These are phyloP conservation scores for Cinchona pubescens DNA, from an alignment of 257 asterid species.

Conservation along the genomic window DNA sequence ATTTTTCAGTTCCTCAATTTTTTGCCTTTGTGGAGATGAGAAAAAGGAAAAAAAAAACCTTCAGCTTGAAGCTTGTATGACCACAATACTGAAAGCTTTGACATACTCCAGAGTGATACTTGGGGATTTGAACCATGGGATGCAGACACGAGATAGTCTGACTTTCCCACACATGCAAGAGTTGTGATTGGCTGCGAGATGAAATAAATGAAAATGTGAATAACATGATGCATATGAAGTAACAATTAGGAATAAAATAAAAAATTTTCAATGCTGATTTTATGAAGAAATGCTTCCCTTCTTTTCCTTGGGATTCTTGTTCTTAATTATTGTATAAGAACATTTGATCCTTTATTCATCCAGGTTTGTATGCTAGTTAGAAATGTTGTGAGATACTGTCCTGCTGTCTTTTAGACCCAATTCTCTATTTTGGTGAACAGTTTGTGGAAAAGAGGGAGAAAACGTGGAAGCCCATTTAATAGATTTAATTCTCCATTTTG, in stretches of 20 bases:
- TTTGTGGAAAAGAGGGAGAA: background rate
- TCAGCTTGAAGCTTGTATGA: conserved; percentile 73
- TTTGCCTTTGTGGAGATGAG: background rate
- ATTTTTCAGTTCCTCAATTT: background rate
- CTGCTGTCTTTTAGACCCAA: background rate
- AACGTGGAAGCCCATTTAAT: too few relatives aligned
- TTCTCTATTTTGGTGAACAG: background rate
- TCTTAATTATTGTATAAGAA: background rate
- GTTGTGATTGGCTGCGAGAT: conserved; percentile 54
- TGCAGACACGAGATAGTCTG: conserved; percentile 70
- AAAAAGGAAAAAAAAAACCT: conserved; percentile 42
- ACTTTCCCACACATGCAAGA: conserved; percentile 77
- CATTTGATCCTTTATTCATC: background rate
- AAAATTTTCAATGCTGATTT: background rate
- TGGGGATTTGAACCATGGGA: conserved; percentile 67
- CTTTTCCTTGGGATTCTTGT: background rate
- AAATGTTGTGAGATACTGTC: background rate
- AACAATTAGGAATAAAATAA: background rate
- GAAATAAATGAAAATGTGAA: conserved; percentile 18
- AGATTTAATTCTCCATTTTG: background rate
- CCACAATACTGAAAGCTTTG: conserved; percentile 59
- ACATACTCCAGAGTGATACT: conserved; percentile 71
- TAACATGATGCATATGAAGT: background rate
- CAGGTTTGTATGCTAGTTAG: background rate
- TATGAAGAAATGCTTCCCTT: background rate